Evolutionary conservation across 2,329 filamentous ascomycete genomes (phyloP).

Genomic region (Fusarium pilosicola): DNA sequence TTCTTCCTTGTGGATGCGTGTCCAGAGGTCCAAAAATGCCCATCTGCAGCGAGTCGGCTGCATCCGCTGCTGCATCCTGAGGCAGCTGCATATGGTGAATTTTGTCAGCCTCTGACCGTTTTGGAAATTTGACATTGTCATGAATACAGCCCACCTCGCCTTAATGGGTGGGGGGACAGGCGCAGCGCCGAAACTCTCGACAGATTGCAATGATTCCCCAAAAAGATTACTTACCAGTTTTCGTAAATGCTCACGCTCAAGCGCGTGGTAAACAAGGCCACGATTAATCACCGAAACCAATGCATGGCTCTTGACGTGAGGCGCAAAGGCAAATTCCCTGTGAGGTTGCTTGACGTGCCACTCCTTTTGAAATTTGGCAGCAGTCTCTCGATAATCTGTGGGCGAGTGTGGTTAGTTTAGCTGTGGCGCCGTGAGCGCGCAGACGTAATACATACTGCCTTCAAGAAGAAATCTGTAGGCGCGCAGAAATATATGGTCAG

Average conservation of each 20-base stretch:
- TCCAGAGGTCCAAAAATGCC: constrained; percentile 68
- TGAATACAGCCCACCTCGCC: constrained; percentile 22
- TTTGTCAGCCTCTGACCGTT: constrained; percentile 40
- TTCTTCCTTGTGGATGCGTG: constrained; percentile 55
- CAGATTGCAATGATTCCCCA: background rate
- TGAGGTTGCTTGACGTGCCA: constrained; percentile 72
- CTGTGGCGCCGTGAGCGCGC: constrained; percentile 28
- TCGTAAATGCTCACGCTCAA: constrained; percentile 65
- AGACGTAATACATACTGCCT: constrained; percentile 64
- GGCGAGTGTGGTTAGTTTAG: constrained; percentile 41
- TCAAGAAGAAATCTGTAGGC: constrained; percentile 66
- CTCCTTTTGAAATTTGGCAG: constrained; percentile 74
- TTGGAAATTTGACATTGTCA: constrained; percentile 32
- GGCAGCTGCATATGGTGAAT: constrained; percentile 56
- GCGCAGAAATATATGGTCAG: constrained; percentile 36
- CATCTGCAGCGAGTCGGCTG: constrained; percentile 58
- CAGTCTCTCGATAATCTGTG: constrained; percentile 74
- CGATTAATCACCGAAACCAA: constrained; percentile 71
- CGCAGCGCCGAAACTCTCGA: constrained; percentile 18
- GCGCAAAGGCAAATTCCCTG: constrained; percentile 70
- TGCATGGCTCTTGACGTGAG: constrained; percentile 71
- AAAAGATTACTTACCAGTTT: constrained; percentile 57
- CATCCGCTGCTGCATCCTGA: constrained; percentile 58
- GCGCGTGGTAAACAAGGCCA: constrained; percentile 68
- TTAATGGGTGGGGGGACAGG: constrained; percentile 14